phyloP scores from a whole-genome alignment of 2,329 filamentous ascomycete genomes.

The Rhynchosporium graminicola region DNA sequence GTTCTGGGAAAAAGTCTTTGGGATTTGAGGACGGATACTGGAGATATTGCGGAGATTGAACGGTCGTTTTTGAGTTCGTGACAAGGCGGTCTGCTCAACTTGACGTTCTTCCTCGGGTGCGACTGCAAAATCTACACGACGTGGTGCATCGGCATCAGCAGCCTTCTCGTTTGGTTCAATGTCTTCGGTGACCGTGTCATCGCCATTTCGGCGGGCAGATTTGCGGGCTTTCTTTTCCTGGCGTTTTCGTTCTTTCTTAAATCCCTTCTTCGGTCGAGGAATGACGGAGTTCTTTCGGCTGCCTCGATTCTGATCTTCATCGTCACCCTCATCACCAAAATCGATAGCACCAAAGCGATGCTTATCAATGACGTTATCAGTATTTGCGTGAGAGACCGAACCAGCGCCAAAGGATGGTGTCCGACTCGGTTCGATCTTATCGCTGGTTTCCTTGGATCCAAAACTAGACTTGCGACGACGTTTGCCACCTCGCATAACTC shows the following conservation, averaged over 20 bases:
- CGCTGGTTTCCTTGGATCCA: conserved; percentile 63
- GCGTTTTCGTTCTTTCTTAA: conserved; percentile 41
- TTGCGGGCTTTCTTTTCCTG: conserved; percentile 33
- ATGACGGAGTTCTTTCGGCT: conserved; percentile 36
- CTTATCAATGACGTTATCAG: conserved; percentile 32
- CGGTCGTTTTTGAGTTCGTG: conserved; percentile 45
- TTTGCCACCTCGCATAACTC: conserved; percentile 66
- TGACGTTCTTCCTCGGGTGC: conserved; percentile 40
- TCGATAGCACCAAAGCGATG: conserved; percentile 43
- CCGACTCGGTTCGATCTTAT: conserved; percentile 42
- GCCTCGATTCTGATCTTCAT: conserved; percentile 42
- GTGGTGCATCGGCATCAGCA: conserved; percentile 45
- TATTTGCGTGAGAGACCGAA: conserved; percentile 30
- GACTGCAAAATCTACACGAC: conserved; percentile 60
- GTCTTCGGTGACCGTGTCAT: conserved; percentile 33
- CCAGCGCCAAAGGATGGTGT: conserved; percentile 46
- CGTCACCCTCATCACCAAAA: conserved; percentile 56
- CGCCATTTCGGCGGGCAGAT: conserved; percentile 28
- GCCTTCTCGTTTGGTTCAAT: conserved; percentile 30
- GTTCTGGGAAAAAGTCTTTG: conserved; percentile 68
- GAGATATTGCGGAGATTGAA: conserved; percentile 59
- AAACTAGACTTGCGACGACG: conserved; percentile 75
- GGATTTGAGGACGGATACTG: conserved; percentile 56
- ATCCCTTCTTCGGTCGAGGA: conserved; percentile 38
- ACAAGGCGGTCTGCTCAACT: conserved; percentile 27